Evolutionary conservation across 768 basidiomycete species (phyloP), one percentile per base, ranked within the genome.

Genomic region (Suillus variegatus): DNA sequence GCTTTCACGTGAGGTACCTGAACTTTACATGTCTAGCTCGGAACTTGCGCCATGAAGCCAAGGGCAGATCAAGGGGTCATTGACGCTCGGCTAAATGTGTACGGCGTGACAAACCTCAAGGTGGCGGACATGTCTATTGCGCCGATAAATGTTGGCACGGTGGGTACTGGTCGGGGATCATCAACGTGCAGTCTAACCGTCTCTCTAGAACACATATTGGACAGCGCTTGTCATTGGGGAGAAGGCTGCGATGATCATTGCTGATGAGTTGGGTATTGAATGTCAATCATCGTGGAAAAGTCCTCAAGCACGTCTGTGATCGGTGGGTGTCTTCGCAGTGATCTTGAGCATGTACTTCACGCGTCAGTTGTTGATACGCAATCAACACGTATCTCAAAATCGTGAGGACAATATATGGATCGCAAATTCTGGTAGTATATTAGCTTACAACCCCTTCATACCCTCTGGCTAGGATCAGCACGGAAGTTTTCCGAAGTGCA

Each of bases 11-110:
- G 60, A 58, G 60, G 43, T 14, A 28, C 75, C 62, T 68, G 71
- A 25, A 75, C 71, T 63, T 77, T 55, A 18, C 36, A 36, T 51
- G 3, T 51, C 3, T 63, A 88, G 87, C 78, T 87, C 14, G 88
- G 88, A 47, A 90, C 88, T 0, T 89, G 88, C 65, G 83, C 87
- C 1, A 90, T 90, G 88, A 88, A 86, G 71, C 81, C 86, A 2
- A 81, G 82, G 22, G 79, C 84, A 20, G 63, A 80, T 52, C 84
- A 83, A 8, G 89, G 88, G 12, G 89, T 90, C 4, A 85, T 91
- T 10, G 87, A 91, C 69, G 60, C 82, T 38, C 77, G 76, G 22
- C 74, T 90, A 51, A 86, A 86, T 66, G 88, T 91, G 16, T 89
- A 90, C 67, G 88, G 87, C 0, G 80, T 85, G 1, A 67, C 77